Percentiles rank a stretch among this genome's conserved stretches.
Conservation (phyloP, 2,329 filamentous ascomycete genomes). For the Cladosporium sp. region DNA sequence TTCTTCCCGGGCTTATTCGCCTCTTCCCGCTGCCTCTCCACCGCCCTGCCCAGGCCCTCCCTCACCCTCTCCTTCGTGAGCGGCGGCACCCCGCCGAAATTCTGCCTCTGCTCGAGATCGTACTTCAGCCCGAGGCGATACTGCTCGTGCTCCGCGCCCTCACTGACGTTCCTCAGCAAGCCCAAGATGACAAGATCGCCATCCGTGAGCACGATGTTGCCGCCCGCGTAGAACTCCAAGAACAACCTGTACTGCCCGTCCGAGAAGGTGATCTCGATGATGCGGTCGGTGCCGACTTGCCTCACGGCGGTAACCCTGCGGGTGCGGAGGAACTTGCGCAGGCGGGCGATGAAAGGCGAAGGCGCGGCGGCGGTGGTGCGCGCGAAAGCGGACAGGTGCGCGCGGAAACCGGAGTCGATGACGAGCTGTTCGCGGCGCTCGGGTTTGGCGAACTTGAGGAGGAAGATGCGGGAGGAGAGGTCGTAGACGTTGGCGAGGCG, state of each 20-base stretch:
- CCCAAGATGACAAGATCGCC: constrained; percentile 77
- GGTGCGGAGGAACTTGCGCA: constrained; percentile 87
- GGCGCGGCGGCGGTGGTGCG: constrained; percentile 82
- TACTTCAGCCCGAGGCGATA: constrained; percentile 77
- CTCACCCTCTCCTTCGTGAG: constrained; percentile 73
- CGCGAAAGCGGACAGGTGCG: constrained; percentile 87
- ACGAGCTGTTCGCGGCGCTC: constrained; percentile 86
- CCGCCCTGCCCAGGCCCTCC: constrained; percentile 65
- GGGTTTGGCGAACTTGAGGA: constrained; percentile 92
- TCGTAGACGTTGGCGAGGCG: constrained; percentile 95
- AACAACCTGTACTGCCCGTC: constrained; percentile 86
- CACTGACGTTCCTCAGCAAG: constrained; percentile 75
- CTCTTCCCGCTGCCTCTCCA: constrained; percentile 58
- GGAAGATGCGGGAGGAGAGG: constrained; percentile 89
- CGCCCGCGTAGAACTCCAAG: constrained; percentile 93
- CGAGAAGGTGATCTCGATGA: constrained; percentile 89
- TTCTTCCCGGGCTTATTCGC: constrained; percentile 59
- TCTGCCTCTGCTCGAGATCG: constrained; percentile 77
- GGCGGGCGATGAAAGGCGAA: constrained; percentile 77
- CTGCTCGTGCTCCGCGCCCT: constrained; percentile 80
- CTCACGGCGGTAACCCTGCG: constrained; percentile 75
- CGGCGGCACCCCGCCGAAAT: constrained; percentile 72
- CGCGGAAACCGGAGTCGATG: constrained; percentile 93
- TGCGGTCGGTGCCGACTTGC: constrained; percentile 89
- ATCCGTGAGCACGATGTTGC: constrained; percentile 92